Evolutionary conservation across 225 moss, liverwort and hornwort genomes (phyloP), one percentile per base, ranked within the genome.

Genomic region (Thuidium tamariscinum): DNA sequence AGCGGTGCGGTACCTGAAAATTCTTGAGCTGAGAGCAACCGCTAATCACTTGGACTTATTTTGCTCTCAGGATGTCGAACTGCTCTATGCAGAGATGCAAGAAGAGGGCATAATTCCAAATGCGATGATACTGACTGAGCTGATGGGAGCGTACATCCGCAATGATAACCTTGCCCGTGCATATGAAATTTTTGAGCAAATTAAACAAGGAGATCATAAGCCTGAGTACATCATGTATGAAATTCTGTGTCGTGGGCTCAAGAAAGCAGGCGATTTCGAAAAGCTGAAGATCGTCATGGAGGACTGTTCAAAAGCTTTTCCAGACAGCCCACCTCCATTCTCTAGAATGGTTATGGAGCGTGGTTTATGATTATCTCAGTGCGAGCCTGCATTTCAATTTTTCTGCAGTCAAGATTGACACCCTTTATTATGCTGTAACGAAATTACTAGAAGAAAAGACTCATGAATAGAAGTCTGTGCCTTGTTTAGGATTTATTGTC

Each of bases 141-240:
- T 94, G 68, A 89, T 94, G 85, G 94, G 94, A 73, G 92, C 93
- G 34, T 92, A 93, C 69, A 88, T 94, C 49, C 93, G 94, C 86
- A 86, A 84, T 79, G 87, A 88, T 55, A 84, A 92, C 23, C 68
- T 90, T 23, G 60, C 27, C 20, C 88, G 87, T 70, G 94, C 94
- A 37, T 89, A 85, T 67, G 92, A 86, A 79, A 41, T 93, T 13
- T 94, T 83, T 84, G 88, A 93, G 82, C 81, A 88, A 82, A 92
- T 94, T 56, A 89, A 79, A 67, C 72, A 83, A 80, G 89, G 81
- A 39, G 88, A 82, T 16, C 61, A 88, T 74, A n/a, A 92, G 80
- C 94, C 92, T 65, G 91, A 94, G 29, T 89, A 91, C 60, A 63
- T 94, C 62, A 91, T 84, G 87, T 94, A 89, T 42, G 92, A 92